A percentile compares a stretch with the other conserved stretches of the same genome.
Conservation (phyloP, 495 filamentous ascomycete species). For the Tuber brumale region DNA sequence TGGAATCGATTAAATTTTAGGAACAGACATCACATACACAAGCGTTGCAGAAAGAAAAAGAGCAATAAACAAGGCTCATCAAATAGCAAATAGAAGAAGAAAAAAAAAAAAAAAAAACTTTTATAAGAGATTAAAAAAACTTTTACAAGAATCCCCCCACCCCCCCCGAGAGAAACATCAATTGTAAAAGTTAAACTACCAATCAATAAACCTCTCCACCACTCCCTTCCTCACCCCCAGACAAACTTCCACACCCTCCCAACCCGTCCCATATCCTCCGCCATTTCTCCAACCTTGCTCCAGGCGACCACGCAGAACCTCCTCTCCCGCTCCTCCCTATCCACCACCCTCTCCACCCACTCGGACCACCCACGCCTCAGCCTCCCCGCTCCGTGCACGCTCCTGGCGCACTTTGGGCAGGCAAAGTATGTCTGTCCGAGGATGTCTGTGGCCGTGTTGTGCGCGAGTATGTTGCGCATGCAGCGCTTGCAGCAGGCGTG, state of each 20-base stretch:
- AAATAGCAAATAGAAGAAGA: too few relatives aligned
- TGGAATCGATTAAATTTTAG: too few relatives aligned
- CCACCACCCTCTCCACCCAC: background rate
- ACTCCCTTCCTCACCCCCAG: background rate
- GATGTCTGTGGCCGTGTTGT: background rate
- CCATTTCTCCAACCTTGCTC: background rate
- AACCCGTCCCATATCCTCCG: background rate
- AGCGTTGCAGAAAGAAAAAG: too few relatives aligned
- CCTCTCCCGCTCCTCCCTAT: background rate
- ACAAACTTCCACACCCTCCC: background rate
- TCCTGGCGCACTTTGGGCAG: background rate
- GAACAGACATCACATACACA: too few relatives aligned
- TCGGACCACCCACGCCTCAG: background rate
- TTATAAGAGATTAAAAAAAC: too few relatives aligned
- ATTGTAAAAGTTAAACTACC: too few relatives aligned
- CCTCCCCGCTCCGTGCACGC: background rate
- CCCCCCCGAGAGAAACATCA: too few relatives aligned
- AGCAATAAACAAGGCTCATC: too few relatives aligned
- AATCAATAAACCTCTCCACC: background rate
- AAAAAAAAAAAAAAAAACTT: too few relatives aligned
- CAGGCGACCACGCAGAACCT: background rate
- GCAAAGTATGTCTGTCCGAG: background rate
- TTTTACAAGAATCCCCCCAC: too few relatives aligned
- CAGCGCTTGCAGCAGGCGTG: background rate
- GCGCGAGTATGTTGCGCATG: background rate